A percentile compares a stretch with the other conserved stretches of the same genome.
Evolutionary conservation across 441 rosid genomes (phyloP).

Genomic region (Jatropha multifida): DNA sequence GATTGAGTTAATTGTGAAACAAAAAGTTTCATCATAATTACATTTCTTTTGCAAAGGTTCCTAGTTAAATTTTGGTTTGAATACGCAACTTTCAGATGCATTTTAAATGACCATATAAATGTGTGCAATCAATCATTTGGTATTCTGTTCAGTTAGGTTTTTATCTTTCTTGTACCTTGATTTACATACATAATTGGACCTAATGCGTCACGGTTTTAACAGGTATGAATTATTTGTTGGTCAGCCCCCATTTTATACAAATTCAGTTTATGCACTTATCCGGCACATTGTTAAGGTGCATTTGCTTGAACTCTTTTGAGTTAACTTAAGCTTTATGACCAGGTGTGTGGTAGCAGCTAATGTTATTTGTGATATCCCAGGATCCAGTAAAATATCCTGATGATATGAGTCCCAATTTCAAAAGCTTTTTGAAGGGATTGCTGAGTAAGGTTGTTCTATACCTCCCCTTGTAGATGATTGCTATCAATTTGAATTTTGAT

Average conservation of each 20-base stretch:
- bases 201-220: constrained; percentile 28
- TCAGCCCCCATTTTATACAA: constrained; percentile 96
- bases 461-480: constrained; percentile 7
- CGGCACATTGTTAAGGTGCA: constrained; percentile 94
- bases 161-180: neutral
- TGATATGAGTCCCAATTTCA: constrained; percentile 82
- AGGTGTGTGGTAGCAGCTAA: constrained; percentile 33
- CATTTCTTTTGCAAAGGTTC: neutral
- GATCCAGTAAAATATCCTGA: constrained; percentile 99
- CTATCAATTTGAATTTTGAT: constrained; percentile 14
- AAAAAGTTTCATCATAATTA: neutral
- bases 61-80: neutral
- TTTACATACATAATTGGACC: constrained; percentile 16
- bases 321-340: constrained; percentile 17
- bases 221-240: constrained; percentile 98
- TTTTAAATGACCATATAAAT: neutral
- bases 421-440: constrained; percentile 91
- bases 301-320: constrained; percentile 8
- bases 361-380: constrained; percentile 42
- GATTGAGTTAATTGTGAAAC: neutral
- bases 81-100: neutral
- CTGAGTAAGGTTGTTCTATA: constrained; percentile 72
- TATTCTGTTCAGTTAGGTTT: neutral
- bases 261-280: constrained; percentile 96
- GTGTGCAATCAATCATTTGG: neutral